phyloP scores from a whole-genome alignment of 306 rosid genomes.

The Begonia peltatifolia region DNA sequence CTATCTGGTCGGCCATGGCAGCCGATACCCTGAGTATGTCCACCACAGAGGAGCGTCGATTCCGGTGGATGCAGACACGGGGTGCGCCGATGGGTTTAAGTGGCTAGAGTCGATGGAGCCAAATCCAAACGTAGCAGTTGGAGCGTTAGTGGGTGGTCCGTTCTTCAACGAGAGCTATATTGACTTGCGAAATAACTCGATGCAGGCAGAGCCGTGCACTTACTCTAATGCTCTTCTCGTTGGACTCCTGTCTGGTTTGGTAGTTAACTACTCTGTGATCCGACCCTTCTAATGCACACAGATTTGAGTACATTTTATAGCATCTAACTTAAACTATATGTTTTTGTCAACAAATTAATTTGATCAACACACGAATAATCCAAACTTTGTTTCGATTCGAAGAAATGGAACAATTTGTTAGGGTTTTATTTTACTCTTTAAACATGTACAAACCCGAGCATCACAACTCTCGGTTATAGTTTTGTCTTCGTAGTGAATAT shows the following conservation, averaged over 20 bases:
- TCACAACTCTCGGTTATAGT: no score
- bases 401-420: no score
- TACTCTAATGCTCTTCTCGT: conserved; percentile 46
- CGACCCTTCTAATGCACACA: no score
- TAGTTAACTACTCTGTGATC: conserved; percentile 27
- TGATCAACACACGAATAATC: no score
- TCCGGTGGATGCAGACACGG: conserved; percentile 36
- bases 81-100: conserved; percentile 46
- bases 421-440: no score
- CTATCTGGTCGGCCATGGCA: conserved; percentile 48
- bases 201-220: conserved; percentile 52
- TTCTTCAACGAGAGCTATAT: conserved; percentile 42
- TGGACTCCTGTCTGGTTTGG: conserved; percentile 51
- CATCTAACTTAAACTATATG: no score
- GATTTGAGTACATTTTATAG: no score
- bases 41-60: conserved; percentile 70
- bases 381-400: no score
- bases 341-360: no score
- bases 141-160: conserved; percentile 68
- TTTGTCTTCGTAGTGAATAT: no score
- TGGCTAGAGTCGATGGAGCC: conserved; percentile 31
- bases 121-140: conserved; percentile 48
- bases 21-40: conserved; percentile 32
- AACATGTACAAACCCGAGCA: no score
- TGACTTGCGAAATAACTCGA: conserved; percentile 41